Conservation (phyloP, 2,329 filamentous ascomycete species). For the Dactylellina haptotyla region DNA sequence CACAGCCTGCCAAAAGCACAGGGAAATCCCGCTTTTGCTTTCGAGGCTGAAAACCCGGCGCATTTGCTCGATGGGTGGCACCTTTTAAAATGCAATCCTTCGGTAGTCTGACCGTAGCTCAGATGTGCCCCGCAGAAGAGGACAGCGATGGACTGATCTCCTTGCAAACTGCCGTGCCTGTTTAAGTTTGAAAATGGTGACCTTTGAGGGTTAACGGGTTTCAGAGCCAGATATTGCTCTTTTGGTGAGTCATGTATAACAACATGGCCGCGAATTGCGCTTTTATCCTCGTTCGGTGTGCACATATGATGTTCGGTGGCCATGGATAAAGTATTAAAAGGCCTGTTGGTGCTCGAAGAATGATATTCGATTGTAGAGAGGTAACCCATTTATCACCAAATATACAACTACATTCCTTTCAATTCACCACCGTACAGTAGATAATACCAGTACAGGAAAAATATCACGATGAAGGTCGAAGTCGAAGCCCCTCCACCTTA, state of each 20-base stretch:
- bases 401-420: background rate
- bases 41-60: slow-evolving; percentile 48
- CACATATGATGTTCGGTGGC: no score
- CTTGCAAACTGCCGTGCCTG: background rate
- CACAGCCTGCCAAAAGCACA: slow-evolving; percentile 25
- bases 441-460: background rate
- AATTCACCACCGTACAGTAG: background rate
- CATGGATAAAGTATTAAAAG: slow-evolving; percentile 9
- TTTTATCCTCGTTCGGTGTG: slow-evolving; percentile 16
- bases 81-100: slow-evolving; percentile 23
- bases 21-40: background rate
- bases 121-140: slow-evolving; percentile 16
- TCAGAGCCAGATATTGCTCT: background rate
- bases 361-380: background rate
- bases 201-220: background rate
- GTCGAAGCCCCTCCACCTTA: slow-evolving; percentile 49
- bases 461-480: slow-evolving; percentile 42
- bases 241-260: slow-evolving; percentile 44
- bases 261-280: slow-evolving; percentile 26
- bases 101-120: background rate
- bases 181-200: background rate
- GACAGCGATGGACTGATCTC: background rate
- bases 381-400: background rate
- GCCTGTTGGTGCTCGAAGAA: background rate
- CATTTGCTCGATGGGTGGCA: background rate